A percentile compares a stretch with the other conserved stretches of the same genome.
These are phyloP conservation scores for Microcos paniculata DNA, from an alignment of 345 rosid genomes.

Conservation along the genomic window DNA sequence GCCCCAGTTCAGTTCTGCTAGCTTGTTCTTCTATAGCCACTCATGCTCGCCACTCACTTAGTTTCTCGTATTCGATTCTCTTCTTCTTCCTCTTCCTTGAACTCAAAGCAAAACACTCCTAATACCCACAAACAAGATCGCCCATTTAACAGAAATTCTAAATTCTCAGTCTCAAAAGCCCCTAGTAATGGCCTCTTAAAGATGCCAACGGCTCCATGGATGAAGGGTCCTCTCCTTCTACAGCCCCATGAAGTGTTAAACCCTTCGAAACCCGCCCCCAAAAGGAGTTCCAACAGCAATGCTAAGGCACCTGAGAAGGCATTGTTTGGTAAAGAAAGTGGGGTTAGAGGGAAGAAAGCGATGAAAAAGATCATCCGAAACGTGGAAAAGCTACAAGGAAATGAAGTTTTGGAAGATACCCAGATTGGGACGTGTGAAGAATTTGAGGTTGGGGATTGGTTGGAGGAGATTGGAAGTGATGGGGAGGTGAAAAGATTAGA, in stretches of 20 bases:
- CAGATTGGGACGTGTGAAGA: slow-evolving; percentile 17
- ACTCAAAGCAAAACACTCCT: slow-evolving; percentile 17
- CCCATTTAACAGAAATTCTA: not conserved
- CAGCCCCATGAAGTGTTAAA: slow-evolving; percentile 46
- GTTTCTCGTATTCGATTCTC: not conserved
- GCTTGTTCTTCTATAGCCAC: not conserved
- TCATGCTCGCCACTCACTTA: not conserved
- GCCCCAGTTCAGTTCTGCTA: not conserved
- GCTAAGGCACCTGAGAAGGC: slow-evolving; percentile 49
- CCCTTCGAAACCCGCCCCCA: slow-evolving; percentile 27
- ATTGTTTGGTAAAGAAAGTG: slow-evolving; percentile 63
- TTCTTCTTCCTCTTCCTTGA: slow-evolving; percentile 27
- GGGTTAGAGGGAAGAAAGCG: slow-evolving; percentile 67
- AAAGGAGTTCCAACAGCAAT: slow-evolving; percentile 13
- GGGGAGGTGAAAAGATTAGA: slow-evolving; percentile 15
- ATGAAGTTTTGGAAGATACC: slow-evolving; percentile 22
- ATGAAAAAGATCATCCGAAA: slow-evolving; percentile 56
- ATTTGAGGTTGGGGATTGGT: slow-evolving; percentile 29
- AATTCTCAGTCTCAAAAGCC: slow-evolving; percentile 19
- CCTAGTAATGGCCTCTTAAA: slow-evolving; percentile 28
- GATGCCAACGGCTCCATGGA: slow-evolving; percentile 76
- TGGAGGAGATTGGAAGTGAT: slow-evolving; percentile 26
- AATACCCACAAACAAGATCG: slow-evolving; percentile 6
- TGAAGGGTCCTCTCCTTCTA: slow-evolving; percentile 54
- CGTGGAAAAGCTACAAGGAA: slow-evolving; percentile 47